Conservation (phyloP, 768 basidiomycete genomes). For the Phanerochaete sordida region DNA sequence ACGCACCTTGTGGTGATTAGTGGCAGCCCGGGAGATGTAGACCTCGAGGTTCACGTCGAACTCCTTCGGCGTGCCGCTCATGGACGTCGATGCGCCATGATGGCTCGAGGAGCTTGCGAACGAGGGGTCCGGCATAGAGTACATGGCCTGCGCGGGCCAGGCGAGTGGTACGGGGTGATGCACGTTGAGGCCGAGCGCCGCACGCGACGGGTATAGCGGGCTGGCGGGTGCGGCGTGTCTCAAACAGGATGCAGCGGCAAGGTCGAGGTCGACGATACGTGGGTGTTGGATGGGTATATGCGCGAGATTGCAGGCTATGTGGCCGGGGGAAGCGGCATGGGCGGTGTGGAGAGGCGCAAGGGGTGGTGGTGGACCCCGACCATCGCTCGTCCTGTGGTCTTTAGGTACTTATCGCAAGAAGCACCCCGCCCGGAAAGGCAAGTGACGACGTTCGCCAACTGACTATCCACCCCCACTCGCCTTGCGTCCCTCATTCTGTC, state of each 20-base stretch:
- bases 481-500: too few species aligned
- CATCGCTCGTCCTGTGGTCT: background rate
- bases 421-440: slow-evolving; percentile 2
- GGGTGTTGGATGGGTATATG: background rate
- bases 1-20: slow-evolving; percentile 56
- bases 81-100: background rate
- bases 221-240: background rate
- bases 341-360: background rate
- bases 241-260: background rate
- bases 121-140: background rate
- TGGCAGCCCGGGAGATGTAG: slow-evolving; percentile 52
- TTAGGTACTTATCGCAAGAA: slow-evolving; percentile 3
- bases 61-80: slow-evolving; percentile 30
- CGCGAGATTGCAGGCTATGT: background rate
- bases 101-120: background rate
- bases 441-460: background rate
- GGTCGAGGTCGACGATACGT: background rate
- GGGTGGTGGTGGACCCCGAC: background rate
- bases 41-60: slow-evolving; percentile 62
- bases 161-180: background rate
- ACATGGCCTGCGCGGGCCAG: background rate
- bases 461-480: background rate
- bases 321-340: background rate
- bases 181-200: background rate
- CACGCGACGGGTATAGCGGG: background rate